Percentiles rank a stretch among this genome's conserved stretches.
phyloP scores from a whole-genome alignment of 2,329 filamentous ascomycete genomes.

The Botryotinia narcissicola region DNA sequence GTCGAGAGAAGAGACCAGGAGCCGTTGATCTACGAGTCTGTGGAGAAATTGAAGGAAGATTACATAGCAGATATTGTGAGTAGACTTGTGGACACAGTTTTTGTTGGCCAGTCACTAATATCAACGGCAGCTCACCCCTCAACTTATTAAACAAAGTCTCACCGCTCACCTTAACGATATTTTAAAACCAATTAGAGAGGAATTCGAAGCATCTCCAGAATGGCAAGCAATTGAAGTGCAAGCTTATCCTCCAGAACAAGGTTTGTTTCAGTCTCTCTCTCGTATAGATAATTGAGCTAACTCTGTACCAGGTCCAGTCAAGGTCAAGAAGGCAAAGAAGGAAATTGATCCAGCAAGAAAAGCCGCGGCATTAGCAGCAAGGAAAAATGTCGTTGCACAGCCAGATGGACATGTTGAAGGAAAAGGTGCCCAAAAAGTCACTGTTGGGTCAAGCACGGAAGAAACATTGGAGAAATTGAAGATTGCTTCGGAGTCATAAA shows the following conservation, averaged over 20 bases:
- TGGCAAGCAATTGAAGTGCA: conserved; percentile 77
- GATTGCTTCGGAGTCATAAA: conserved; percentile 28
- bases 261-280: conserved; percentile 36
- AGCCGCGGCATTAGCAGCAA: conserved; percentile 34
- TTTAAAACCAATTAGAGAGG: conserved; percentile 72
- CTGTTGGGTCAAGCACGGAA: conserved; percentile 27
- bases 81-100: background rate
- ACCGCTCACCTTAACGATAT: conserved; percentile 70
- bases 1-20: conserved; percentile 20
- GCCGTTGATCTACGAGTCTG: conserved; percentile 14
- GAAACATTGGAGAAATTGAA: conserved; percentile 35
- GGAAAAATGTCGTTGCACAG: conserved; percentile 31
- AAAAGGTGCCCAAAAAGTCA: conserved; percentile 29
- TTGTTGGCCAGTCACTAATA: conserved; percentile 21
- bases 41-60: conserved; percentile 18
- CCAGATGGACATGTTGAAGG: conserved; percentile 35
- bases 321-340: conserved; percentile 69
- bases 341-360: conserved; percentile 45
- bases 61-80: conserved; percentile 14
- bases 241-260: conserved; percentile 78
- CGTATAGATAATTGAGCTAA: background rate
- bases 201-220: conserved; percentile 67
- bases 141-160: conserved; percentile 83
- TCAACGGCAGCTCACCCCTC: conserved; percentile 66
- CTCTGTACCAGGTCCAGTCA: conserved; percentile 46